Evolutionary conservation across 2,329 filamentous ascomycete genomes (phyloP).

Genomic region (Apiospora phragmitis): DNA sequence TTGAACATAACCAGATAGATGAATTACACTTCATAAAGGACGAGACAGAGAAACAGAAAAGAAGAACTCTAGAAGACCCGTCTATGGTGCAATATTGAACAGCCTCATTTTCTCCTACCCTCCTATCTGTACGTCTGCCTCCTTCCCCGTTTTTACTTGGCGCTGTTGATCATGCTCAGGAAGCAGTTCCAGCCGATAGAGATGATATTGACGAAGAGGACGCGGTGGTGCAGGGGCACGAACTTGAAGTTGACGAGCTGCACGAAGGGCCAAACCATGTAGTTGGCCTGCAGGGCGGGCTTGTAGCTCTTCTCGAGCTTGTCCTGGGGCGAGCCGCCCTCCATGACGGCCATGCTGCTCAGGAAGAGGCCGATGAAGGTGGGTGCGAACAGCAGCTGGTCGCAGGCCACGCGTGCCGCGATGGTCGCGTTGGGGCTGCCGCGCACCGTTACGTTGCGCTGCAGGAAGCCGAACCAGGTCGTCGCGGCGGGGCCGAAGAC

Average conservation of each 20-base stretch:
- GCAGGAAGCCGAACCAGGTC: constrained; percentile 82
- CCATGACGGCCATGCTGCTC: constrained; percentile 79
- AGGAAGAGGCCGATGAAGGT: constrained; percentile 81
- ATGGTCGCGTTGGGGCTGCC: constrained; percentile 68
- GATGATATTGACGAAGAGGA: constrained; percentile 84
- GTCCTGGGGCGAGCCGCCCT: constrained; percentile 61
- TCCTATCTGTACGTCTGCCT: background rate
- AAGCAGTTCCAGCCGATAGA: constrained; percentile 68
- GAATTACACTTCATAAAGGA: background rate
- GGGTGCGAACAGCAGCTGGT: constrained; percentile 85
- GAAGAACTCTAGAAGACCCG: background rate
- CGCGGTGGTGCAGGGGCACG: constrained; percentile 78
- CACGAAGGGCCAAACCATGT: constrained; percentile 83
- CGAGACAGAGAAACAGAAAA: background rate
- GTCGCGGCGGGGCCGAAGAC: constrained; percentile 88
- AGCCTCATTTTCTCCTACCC: background rate
- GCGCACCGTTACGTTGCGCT: constrained; percentile 68
- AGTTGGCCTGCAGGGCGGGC: constrained; percentile 77
- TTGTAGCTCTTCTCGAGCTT: constrained; percentile 73
- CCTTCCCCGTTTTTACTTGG: background rate
- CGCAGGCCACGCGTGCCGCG: constrained; percentile 72
- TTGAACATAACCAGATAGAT: background rate
- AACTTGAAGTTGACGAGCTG: constrained; percentile 87
- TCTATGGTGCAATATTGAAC: constrained; percentile 10
- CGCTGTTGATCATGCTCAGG: constrained; percentile 60